Percentiles rank a stretch among this genome's conserved stretches.
Evolutionary conservation across 768 basidiomycete genomes (phyloP).

Genomic region (Daedaleopsis sinensis): DNA sequence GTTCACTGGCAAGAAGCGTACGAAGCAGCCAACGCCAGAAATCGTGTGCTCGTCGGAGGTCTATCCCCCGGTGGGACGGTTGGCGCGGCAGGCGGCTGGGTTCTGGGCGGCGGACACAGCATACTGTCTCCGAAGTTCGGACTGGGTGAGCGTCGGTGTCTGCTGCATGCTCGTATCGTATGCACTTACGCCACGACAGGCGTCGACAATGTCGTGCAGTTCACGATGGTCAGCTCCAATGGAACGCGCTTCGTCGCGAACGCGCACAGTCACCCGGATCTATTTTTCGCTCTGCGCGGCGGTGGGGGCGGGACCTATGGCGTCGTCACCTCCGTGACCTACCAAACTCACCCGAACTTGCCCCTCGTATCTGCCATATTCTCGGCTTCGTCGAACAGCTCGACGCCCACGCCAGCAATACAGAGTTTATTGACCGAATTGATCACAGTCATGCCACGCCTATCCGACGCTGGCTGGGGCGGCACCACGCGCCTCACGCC

Average conservation of each 20-base stretch:
- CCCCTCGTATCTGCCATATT: conserved; percentile 38
- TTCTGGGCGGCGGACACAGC: conserved; percentile 35
- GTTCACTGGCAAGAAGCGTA: conserved; percentile 14
- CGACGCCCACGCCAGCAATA: conserved; percentile 6
- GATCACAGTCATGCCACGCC: conserved; percentile 4
- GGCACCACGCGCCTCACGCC: conserved; percentile 1
- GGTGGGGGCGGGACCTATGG: conserved; percentile 44
- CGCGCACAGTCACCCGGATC: conserved; percentile 47
- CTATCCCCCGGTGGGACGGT: conserved; percentile 37
- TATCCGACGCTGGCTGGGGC: conserved; percentile 17
- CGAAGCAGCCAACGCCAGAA: conserved; percentile 5
- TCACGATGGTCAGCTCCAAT: conserved; percentile 55
- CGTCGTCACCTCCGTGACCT: conserved; percentile 47
- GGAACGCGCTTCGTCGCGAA: conserved; percentile 47
- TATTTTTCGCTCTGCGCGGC: conserved; percentile 55
- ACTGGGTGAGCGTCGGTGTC: conserved; percentile 24
- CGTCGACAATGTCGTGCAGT: conserved; percentile 36
- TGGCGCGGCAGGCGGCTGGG: conserved; percentile 52
- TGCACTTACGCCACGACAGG: conserved; percentile 18
- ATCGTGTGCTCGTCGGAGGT: conserved; percentile 6
- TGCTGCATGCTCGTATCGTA: conserved; percentile 11
- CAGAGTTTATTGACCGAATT: conserved; percentile 6
- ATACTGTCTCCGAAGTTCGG: conserved; percentile 32
- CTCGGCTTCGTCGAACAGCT: conserved; percentile 10
- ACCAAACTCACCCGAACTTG: conserved; percentile 43